Evolutionary conservation across 2,329 filamentous ascomycete species (phyloP), one percentile per base, ranked within the genome.

Genomic region (Fusarium chaquense): DNA sequence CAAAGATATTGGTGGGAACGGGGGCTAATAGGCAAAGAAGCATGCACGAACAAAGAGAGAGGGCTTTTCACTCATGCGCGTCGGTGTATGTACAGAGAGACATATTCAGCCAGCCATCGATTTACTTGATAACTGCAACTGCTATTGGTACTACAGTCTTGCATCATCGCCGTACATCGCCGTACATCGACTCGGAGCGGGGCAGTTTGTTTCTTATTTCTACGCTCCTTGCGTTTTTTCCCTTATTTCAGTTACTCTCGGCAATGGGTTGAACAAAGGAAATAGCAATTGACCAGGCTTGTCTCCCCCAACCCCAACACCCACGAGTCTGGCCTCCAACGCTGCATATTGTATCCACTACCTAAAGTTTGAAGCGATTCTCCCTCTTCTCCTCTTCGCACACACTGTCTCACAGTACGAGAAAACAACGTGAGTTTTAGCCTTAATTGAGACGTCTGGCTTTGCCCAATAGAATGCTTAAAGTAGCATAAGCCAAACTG

Each of bases 381-480:
- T 51, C 50, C 56, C 30, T 50, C 40, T 36, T 43, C 11, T n/a
- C n/a, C 40, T 41, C 26, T 20, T 46, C 18, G 18, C 18, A n/a
- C 49, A 22, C 49, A 68, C 53, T 64, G 62, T 64, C 41, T 59
- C 67, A 61, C 63, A 65, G 58, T 68, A 61, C 54, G 62, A 68
- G 58, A n/a, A 64, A 67, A 47, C 67, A 55, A 68, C 51, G 33
- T 33, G 40, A 59, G 50, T 43, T 55, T 36, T 67, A 40, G 63
- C 33, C 51, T 45, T 58, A 50, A 67, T 36, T 43, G 58, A 65
- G 67, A 68, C 43, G 36, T 52, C 18, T 56, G 40, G 44, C 46
- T 68, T 59, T 47, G 33, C 26, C 67, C 67, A 70, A 70, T 70
- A 47, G 36, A 52, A 55, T 45, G n/a, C 32, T 38, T 16, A 53